phyloP scores from a whole-genome alignment of 2,329 filamentous ascomycete genomes.

The Epichloe gansuensis region DNA sequence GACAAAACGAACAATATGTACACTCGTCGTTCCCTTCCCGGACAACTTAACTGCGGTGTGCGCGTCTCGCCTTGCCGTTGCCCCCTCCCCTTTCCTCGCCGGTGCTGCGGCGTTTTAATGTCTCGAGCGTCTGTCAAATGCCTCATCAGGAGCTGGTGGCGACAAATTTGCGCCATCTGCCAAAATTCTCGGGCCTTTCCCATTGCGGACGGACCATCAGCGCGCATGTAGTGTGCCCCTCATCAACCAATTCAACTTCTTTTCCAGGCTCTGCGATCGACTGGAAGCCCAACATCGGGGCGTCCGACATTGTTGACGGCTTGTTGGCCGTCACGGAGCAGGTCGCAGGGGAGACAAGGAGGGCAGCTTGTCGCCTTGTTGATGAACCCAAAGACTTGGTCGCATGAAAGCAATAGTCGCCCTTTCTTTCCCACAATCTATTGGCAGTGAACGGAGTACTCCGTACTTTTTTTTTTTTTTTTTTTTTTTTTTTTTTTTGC shows the following conservation, averaged over 20 bases:
- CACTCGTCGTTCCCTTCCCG: not conserved
- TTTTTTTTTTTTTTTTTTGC: too few species aligned
- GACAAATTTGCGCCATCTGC: not conserved
- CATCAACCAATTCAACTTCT: not conserved
- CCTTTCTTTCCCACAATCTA: too few species aligned
- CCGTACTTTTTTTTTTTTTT: too few species aligned
- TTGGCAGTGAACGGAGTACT: too few species aligned
- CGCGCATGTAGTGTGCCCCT: not conserved
- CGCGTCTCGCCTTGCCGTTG: too few species aligned
- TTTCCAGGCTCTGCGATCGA: not conserved
- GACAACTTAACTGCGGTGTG: too few species aligned
- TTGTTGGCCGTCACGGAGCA: not conserved
- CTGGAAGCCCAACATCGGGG: slow-evolving; percentile 11
- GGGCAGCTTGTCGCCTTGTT: too few species aligned
- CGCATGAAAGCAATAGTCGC: too few species aligned
- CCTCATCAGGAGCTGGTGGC: not conserved
- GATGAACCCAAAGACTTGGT: too few species aligned
- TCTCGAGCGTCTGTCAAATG: not conserved
- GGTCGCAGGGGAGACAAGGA: too few species aligned
- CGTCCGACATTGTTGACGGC: slow-evolving; percentile 18
- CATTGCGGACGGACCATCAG: not conserved
- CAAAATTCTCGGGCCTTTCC: not conserved
- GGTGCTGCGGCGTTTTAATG: too few species aligned
- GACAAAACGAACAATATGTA: not conserved
- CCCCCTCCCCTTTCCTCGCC: too few species aligned